phyloP scores from a whole-genome alignment of 2,329 filamentous ascomycete genomes.

The Diaporthe sp. region DNA sequence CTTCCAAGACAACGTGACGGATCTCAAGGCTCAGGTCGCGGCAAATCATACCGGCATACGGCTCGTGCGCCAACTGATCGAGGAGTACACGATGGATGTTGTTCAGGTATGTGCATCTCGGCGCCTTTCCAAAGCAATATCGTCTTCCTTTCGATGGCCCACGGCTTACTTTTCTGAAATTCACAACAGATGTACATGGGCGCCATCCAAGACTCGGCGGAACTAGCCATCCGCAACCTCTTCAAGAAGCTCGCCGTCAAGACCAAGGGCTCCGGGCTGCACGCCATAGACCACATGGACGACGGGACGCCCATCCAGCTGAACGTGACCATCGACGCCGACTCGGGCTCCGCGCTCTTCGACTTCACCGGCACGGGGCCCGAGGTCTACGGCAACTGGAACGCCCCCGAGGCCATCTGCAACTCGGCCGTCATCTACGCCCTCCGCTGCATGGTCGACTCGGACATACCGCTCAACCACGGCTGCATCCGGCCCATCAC shows the following conservation, averaged over 20 bases:
- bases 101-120: slow-evolving; percentile 50
- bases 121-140: no score
- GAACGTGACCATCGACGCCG: slow-evolving; percentile 47
- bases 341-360: slow-evolving; percentile 49
- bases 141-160: no score
- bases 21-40: slow-evolving; percentile 58
- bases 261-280: slow-evolving; percentile 52
- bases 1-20: slow-evolving; percentile 58
- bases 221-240: slow-evolving; percentile 51
- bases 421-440: slow-evolving; percentile 53
- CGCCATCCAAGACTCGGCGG: slow-evolving; percentile 57
- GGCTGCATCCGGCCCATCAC: slow-evolving; percentile 51
- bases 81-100: slow-evolving; percentile 49
- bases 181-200: slow-evolving; percentile 52
- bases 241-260: slow-evolving; percentile 56
- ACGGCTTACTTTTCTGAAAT: no score
- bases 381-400: slow-evolving; percentile 52
- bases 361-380: slow-evolving; percentile 51
- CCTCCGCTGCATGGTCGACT: slow-evolving; percentile 49
- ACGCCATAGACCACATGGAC: slow-evolving; percentile 51
- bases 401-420: slow-evolving; percentile 41
- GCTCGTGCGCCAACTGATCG: slow-evolving; percentile 51
- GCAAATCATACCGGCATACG: slow-evolving; percentile 57
- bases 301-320: slow-evolving; percentile 52
- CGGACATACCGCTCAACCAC: slow-evolving; percentile 54